Percentiles rank a stretch among this genome's conserved stretches.
Evolutionary conservation across 2,329 filamentous ascomycete genomes (phyloP).

Genomic region (Diplodia corticola): DNA sequence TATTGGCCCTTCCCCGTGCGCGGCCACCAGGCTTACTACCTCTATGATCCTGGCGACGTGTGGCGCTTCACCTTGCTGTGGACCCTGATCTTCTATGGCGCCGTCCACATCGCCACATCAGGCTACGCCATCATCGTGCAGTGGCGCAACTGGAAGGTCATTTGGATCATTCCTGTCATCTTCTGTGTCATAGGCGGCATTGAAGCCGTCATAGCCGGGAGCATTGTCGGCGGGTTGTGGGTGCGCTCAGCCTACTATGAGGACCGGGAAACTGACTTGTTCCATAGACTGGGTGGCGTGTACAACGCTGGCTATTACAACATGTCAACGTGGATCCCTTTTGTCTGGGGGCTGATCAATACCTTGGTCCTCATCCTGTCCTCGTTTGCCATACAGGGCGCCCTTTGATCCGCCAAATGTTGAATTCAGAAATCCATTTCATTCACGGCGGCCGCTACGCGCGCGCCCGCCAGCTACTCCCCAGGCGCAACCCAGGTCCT

Average conservation of each 20-base stretch:
- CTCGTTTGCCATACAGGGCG: slow-evolving; percentile 90
- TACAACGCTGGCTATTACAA: slow-evolving; percentile 81
- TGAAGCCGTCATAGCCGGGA: slow-evolving; percentile 78
- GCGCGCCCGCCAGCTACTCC: not conserved
- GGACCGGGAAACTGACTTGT: not conserved
- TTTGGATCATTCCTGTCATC: slow-evolving; percentile 72
- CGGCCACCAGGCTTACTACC: slow-evolving; percentile 59
- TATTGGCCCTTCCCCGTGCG: slow-evolving; percentile 68
- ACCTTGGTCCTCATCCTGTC: slow-evolving; percentile 80
- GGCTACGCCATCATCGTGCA: slow-evolving; percentile 73
- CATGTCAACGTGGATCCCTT: slow-evolving; percentile 94
- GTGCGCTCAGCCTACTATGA: slow-evolving; percentile 33
- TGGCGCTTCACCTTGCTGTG: slow-evolving; percentile 86
- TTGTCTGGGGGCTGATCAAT: slow-evolving; percentile 84
- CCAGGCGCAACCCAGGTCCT: not conserved
- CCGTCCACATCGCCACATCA: slow-evolving; percentile 72
- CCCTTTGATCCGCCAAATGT: slow-evolving; percentile 57
- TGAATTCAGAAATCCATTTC: no score
- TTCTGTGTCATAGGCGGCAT: slow-evolving; percentile 71
- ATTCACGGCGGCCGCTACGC: not conserved
- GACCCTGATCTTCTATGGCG: slow-evolving; percentile 77
- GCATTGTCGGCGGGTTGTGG: slow-evolving; percentile 76
- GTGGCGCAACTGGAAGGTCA: slow-evolving; percentile 54
- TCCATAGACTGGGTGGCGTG: slow-evolving; percentile 69
- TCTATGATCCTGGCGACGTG: slow-evolving; percentile 75